phyloP scores from a whole-genome alignment of 108 stramenopile species.

The Cyclotella sp. region DNA sequence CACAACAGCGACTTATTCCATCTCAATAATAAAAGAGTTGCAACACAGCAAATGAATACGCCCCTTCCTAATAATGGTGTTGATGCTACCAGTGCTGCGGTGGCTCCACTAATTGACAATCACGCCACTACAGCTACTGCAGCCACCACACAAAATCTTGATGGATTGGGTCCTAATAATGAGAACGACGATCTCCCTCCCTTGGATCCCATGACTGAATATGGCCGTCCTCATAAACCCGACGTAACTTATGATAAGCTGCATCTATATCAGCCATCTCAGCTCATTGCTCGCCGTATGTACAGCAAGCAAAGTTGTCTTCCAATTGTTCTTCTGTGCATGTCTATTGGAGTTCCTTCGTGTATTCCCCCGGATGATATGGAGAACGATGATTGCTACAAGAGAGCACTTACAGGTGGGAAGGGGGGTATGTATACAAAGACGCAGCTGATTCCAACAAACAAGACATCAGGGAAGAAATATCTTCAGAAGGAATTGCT shows the following conservation, averaged over 20 bases:
- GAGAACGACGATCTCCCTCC: no score
- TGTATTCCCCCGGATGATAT: neutral
- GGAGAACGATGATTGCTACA: neutral
- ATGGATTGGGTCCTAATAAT: no score
- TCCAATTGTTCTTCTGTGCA: conserved; percentile 2
- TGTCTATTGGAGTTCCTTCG: conserved; percentile 3
- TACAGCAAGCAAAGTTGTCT: neutral
- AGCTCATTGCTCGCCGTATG: neutral
- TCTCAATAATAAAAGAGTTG: no score
- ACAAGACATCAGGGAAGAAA: neutral
- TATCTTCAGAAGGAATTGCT: conserved; percentile 7
- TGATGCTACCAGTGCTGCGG: no score
- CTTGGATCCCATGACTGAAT: neutral
- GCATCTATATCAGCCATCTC: neutral
- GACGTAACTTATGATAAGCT: neutral
- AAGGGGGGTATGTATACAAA: neutral
- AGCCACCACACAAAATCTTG: no score
- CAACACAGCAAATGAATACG: no score
- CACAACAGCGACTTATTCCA: no score
- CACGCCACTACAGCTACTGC: no score
- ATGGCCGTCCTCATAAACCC: neutral
- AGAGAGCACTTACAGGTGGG: neutral
- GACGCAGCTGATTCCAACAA: neutral
- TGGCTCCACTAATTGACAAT: no score
- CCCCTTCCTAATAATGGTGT: no score